Evolutionary conservation across 495 filamentous ascomycete genomes (phyloP), one percentile per base, ranked within the genome.

Genomic region (Penicillium steckii): DNA sequence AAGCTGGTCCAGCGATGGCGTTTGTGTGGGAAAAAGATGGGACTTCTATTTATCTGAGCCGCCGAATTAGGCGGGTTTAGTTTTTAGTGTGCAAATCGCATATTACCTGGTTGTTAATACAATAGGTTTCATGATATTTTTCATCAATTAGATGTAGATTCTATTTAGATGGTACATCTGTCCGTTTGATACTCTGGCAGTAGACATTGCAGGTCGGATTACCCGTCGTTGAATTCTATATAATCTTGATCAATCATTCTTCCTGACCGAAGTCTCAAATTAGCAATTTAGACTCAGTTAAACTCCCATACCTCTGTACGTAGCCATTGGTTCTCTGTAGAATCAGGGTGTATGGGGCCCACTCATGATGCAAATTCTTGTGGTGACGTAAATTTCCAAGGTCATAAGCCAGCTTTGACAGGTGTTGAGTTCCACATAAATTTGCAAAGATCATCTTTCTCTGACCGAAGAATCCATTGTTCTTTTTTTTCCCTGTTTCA

Each of bases 1-100:
- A 42, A 46, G 49, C 44, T 41, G 38, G 38, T 64, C 69, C 55
- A 70, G 68, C 64, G 63, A 63, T 52, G 68, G 68, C 70, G 70
- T 73, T 71, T 45, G 48, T 42, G 46, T 54, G 62, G 59, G 52
- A 46, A 62, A 61, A 64, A 61, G 55, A 62, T 48, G 54, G 59
- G 55, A 44, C 46, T 53, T 52, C 40, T 37, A 24, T 52, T 48
- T 24, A n/a, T 29, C 23, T 38, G 51, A 41, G 17, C 38, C 19
- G 38, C 18, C 38, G 38, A n/a, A 48, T 42, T 38, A 25, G 43
- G 9, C 29, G 18, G 43, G 15, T 26, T 8, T 26, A 25, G 18
- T 38, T 38, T n/a, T 50, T 22, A 29, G 38, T 37, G 33, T 37
- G 33, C 33, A 37, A 37, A 37, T 37, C n/a, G 33, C 33, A 42